A percentile compares a stretch with the other conserved stretches of the same genome.
Evolutionary conservation across 2,329 filamentous ascomycete genomes (phyloP).

Genomic region (Phyllosticta capitalensis): DNA sequence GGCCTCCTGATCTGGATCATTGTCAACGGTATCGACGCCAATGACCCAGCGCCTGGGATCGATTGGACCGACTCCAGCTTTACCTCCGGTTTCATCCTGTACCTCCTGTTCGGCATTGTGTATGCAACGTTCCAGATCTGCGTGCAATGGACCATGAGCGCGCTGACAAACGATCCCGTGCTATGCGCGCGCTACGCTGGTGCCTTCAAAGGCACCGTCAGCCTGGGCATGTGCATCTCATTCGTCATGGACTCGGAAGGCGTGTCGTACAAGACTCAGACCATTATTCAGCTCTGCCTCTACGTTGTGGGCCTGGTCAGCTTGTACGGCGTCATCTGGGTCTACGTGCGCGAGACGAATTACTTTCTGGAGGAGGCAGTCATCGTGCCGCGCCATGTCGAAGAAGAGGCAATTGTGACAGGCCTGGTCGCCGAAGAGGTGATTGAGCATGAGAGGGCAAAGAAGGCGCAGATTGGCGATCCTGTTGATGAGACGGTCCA

Average conservation of each 20-base stretch:
- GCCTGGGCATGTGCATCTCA: conserved; percentile 16
- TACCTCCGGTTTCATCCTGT: neutral
- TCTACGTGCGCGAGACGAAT: conserved; percentile 15
- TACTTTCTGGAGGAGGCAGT: conserved; percentile 17
- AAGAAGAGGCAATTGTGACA: conserved; percentile 6
- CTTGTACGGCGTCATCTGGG: conserved; percentile 12
- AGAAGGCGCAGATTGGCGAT: neutral
- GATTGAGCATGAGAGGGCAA: neutral
- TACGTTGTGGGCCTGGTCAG: conserved; percentile 13
- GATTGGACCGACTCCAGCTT: neutral
- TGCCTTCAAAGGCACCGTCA: conserved; percentile 14
- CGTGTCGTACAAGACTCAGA: conserved; percentile 14
- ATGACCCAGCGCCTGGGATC: neutral
- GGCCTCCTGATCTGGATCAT: neutral
- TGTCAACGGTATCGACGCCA: neutral
- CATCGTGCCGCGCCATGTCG: conserved; percentile 15
- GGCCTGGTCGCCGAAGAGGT: neutral
- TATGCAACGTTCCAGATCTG: neutral
- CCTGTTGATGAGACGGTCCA: neutral
- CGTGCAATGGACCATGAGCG: neutral
- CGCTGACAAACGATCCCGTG: neutral
- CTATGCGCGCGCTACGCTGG: conserved; percentile 12
- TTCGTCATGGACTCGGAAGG: conserved; percentile 16
- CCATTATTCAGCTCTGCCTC: conserved; percentile 15
- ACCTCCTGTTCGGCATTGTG: neutral